These are phyloP conservation scores for Geotrichum europaeum DNA, from an alignment of 1,139 yeast species.

Conservation along the genomic window DNA sequence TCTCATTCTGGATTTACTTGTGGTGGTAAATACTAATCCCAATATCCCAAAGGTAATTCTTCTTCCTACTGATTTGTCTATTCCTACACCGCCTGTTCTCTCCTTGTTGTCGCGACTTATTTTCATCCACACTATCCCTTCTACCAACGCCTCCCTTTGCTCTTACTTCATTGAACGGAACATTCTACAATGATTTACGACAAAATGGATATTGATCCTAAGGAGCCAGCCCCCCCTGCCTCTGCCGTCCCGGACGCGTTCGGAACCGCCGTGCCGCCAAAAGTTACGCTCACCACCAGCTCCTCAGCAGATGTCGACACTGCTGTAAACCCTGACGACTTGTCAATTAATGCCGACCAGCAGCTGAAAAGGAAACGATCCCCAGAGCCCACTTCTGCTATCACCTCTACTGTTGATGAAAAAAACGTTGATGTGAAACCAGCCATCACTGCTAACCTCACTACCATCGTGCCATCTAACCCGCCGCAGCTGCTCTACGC, in stretches of 20 bases:
- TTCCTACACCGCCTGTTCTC: background rate
- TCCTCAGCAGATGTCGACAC: background rate
- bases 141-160: background rate
- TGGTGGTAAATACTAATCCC: background rate
- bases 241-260: background rate
- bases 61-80: background rate
- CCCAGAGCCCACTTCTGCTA: background rate
- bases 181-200: background rate
- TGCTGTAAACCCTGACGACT: background rate
- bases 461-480: conserved; percentile 9
- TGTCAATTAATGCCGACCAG: background rate
- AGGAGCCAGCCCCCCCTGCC: background rate
- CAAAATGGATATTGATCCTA: background rate
- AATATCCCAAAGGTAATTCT: background rate
- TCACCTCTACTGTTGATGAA: background rate
- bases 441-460: background rate
- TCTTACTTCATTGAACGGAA: background rate
- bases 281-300: background rate
- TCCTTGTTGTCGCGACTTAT: background rate
- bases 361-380: conserved; percentile 3
- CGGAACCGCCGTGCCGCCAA: background rate
- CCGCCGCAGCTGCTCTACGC: conserved; percentile 55
- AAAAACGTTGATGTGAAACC: background rate
- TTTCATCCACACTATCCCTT: background rate
- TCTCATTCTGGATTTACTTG: background rate